Base-by-base conservation (phyloP, 768 basidiomycete species). In the Agrocybe praecox region DNA sequence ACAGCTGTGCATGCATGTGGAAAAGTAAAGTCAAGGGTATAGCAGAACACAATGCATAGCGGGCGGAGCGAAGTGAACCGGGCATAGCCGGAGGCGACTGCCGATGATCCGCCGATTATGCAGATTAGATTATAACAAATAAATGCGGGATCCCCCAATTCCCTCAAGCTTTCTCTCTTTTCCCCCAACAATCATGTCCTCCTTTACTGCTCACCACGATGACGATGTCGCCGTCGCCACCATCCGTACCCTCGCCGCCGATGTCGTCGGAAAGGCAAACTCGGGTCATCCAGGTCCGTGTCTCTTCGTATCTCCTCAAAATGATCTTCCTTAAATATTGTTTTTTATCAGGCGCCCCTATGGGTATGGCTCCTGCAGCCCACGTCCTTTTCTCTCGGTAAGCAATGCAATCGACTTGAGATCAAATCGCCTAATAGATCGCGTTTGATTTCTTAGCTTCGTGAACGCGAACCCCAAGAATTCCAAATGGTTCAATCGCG, bases 401-500 rank as follows among this genome's bases (percentile, higher is more conserved):
- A 26, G 57, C 23, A 11, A 32, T 24, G 56, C n/a, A 29, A 49
- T 18, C 24, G 29, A 14, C 46, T 58, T 26, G 21, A 19, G 34
- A 44, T 11, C 18, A 22, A 19, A 47, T 56, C 48, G 61, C 55
- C 49, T 49, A 52, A 49, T 36, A 56, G 49, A 40, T 53, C 46
- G 8, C 3, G 21, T n/a, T 52, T 46, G 11, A 58, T 59, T 22
- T 43, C 34, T 7, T 26, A 92, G 91, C 18, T 92, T 94, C 82
- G 72, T 97, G 77, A 90, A 90, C 62, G 87, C 88, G 66, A 96
- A 94, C 76, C 91, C 94, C 49, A 87, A 87, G 72, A 89, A 82
- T 78, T 86, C 94, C 42, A 88, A 92, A 73, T 96, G 94, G 95
- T 90, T 89, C 77, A 96, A 96, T 77, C 89, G 96, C 59, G 95